Evolutionary conservation across 108 stramenopile species (phyloP), one percentile per base, ranked within the genome.

Genomic region (Chaetoceros tenuissimus): DNA sequence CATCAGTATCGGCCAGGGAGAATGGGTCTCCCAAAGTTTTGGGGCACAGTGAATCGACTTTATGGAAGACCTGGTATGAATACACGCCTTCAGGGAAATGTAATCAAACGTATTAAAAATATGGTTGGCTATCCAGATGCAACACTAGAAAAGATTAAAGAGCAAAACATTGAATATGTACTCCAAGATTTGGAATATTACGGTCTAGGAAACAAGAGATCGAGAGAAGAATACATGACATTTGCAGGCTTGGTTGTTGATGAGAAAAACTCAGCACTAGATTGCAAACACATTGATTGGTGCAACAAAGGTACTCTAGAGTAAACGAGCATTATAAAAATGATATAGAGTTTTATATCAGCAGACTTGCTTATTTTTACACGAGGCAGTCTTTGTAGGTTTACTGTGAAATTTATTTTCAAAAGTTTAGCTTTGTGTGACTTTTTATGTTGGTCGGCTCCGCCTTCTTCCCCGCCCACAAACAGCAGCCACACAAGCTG

Each of bases 1-100:
- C 97, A 97, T 73, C 82, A 87, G 57, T 97, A 97, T 61, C 74
- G 88, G 27, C 79, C 91, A 3, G 83, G 85, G 27, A 80, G 80
- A 31, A 81, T 77, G 65, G 79, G 75, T 16, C 48, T 86, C 24
- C 97, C 97, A 18, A 96, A 97, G 63, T 97, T 94, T 62, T 96
- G 95, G 95, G 97, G 95, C 54, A 86, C 81, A 5, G 84, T 87
- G 0, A 84, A 79, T 18, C 52, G 89, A 53, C 70, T 83, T 24
- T 79, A 80, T 55, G 77, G 79, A 27, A 69, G 82, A 10, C 77
- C 73, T 8, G 69, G n/a, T 62, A 63, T 65, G 59, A 71, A 61
- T 67, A 80, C 77, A 43, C 72, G 45, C 59, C 63, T 56, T 2
- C 79, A 80, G 17, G 66, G 71, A n/a, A 70, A 74, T 59, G 73